These are phyloP conservation scores for Xylaria sp. DNA, from an alignment of 2,329 filamentous ascomycete species.

Conservation along the genomic window DNA sequence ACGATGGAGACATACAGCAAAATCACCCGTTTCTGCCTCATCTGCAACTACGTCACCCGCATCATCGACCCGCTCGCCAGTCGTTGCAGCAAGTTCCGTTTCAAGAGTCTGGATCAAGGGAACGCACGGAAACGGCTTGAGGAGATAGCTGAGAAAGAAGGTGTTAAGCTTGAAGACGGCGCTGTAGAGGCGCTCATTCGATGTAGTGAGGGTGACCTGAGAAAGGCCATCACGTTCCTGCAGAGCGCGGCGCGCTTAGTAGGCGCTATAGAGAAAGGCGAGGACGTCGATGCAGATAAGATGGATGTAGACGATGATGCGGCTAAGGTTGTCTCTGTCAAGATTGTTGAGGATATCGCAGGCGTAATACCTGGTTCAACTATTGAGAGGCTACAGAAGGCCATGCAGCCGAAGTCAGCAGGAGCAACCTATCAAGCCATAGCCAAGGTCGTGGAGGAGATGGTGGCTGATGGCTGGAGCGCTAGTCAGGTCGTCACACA, in stretches of 20 bases:
- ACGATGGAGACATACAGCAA: constrained; percentile 99
- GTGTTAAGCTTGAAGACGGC: constrained; percentile 78
- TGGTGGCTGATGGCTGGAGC: constrained; percentile 98
- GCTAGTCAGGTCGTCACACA: constrained; percentile 87
- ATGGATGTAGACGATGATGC: constrained; percentile 71
- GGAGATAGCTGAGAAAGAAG: constrained; percentile 84
- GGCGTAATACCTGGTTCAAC: constrained; percentile 87
- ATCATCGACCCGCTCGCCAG: constrained; percentile 97
- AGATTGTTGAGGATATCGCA: constrained; percentile 91
- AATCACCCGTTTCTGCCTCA: constrained; percentile 96
- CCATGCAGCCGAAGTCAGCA: constrained; percentile 77
- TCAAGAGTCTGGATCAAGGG: constrained; percentile 91
- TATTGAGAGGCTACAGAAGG: constrained; percentile 75
- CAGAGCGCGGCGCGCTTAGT: constrained; percentile 94
- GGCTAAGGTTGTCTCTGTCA: constrained; percentile 70
- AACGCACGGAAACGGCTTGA: constrained; percentile 83
- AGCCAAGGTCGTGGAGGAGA: constrained; percentile 83
- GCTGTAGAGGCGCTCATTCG: constrained; percentile 85
- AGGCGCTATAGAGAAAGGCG: constrained; percentile 66
- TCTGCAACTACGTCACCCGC: constrained; percentile 98
- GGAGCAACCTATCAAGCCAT: constrained; percentile 77
- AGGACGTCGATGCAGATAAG: constrained; percentile 64
- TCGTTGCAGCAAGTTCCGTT: constrained; percentile 95
- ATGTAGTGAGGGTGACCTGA: constrained; percentile 91
- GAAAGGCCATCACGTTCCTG: constrained; percentile 95